Base-by-base conservation (phyloP, 768 basidiomycete genomes). In the Serendipita sp. region DNA sequence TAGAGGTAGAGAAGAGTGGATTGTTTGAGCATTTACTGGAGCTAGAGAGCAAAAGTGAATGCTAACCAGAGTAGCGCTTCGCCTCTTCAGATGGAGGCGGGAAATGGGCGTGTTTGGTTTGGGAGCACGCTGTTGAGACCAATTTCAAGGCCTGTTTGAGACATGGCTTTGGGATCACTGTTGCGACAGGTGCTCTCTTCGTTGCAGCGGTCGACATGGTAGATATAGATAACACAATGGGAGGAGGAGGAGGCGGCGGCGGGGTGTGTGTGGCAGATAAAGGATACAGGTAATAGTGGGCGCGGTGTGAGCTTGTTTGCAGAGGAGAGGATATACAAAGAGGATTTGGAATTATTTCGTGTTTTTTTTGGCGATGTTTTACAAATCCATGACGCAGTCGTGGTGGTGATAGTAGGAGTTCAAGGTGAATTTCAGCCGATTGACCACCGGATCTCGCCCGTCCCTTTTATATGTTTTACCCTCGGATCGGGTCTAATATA, bases 21-120 rank as follows among this genome's bases (percentile, higher is more conserved):
- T 23, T 23, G 69, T 66, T 72, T 73, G 71, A 71, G 70, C 10
- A 69, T 74, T 0, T n/a, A 52, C 18, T 40, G 5, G 37, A 13
- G 13, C 37, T 13, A 40, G 37, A 40, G 13, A 40, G 37, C 37
- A 23, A 40, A 23, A 60, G 18, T 2, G n/a, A n/a, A 6, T 18
- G 48, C 48, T 52, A 18, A 52, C 48, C 48, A 52, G 48, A 52
- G 2, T 52, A 52, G 8, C 48, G 48, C 48, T 16, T 52, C 31
- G 48, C 48, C 31, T 52, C 48, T 31, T 52, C 48, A 8, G 48
- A 52, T n/a, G 48, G 48, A 8, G 48, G 48, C 18, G 48, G 48
- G 48, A 52, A 52, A 33, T 52, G 48, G 31, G 48, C 48, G 31
- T 52, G 48, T 16, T 52, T 52, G 8, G 18, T 5, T 18, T 6